Base-by-base conservation (phyloP, 192 early-diverging fungal genomes). In the Gonapodya sp. region DNA sequence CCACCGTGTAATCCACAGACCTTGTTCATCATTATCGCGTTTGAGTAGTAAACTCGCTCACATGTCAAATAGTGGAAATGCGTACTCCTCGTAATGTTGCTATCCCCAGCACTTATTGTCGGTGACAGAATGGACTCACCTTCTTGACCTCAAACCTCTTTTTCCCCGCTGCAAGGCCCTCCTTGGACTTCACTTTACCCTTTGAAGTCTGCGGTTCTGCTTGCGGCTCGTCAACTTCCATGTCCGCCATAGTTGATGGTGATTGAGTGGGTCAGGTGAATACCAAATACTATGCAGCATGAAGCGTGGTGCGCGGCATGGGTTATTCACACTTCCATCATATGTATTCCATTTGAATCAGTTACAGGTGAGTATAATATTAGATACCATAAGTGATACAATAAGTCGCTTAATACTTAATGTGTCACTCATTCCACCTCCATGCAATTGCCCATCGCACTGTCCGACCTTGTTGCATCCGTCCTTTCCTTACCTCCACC, bases 91-190 rank as follows among this genome's bases (percentile, higher is more conserved):
- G n/a, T n/a, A n/a, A n/a, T n/a, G n/a, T n/a, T n/a, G n/a, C n/a
- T n/a, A n/a, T n/a, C n/a, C n/a, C n/a, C n/a, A n/a, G n/a, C n/a
- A n/a, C n/a, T n/a, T n/a, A n/a, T 16, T 72, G 16, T 72, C 64
- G 64, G 16, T 16, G 64, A 72, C 64, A 30, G 16, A 30, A 31
- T 31, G 34, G 46, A 35, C 80, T 72, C 86, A 94, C 94, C 91
- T 95, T 95, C 86, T 98, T 98, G 83, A 98, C 93, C 86, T 96
- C 94, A 79, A 98, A 97, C n/a, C 95, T 92, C 85, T 94, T 93
- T 84, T 92, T 92, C 31, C 80, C 80, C 8, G 46, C 8, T 16
- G 46, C 46, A 8, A 64, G 46, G 24, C 32, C 73, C 35, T 35
- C 72, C 80, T 81, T 78, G 33, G 35, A 79, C 35, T 79, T n/a